Evolutionary conservation across 2,329 filamentous ascomycete genomes (phyloP).

Genomic region (Aspergillus transmontanensis): DNA sequence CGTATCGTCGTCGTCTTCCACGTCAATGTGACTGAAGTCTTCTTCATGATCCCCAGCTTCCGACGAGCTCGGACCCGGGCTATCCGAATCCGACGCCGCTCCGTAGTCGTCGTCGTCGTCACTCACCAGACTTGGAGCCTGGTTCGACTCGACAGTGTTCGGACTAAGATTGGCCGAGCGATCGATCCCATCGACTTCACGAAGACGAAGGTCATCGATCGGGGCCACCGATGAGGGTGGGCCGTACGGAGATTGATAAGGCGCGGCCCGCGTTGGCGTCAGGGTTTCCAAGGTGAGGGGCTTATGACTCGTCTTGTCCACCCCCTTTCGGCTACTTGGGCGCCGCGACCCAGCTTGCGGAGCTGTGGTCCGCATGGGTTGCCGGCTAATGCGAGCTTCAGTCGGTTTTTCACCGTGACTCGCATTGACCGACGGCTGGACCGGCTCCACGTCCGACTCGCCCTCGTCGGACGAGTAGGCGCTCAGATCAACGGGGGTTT

Average conservation of each 20-base stretch:
- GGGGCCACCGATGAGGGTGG: constrained; percentile 46
- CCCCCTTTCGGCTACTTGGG: constrained; percentile 62
- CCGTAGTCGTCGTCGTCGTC: constrained; percentile 81
- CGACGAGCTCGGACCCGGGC: constrained; percentile 53
- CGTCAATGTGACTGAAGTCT: constrained; percentile 47
- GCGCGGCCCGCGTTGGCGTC: constrained; percentile 35
- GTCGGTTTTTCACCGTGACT: constrained; percentile 23
- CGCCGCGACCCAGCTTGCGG: constrained; percentile 54
- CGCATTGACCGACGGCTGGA: constrained; percentile 25
- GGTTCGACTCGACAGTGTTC: constrained; percentile 70
- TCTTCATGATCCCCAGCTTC: constrained; percentile 58
- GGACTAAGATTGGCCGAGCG: constrained; percentile 64
- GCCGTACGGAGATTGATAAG: constrained; percentile 33
- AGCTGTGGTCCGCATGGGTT: constrained; percentile 61
- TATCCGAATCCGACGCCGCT: constrained; percentile 65
- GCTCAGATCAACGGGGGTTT: constrained; percentile 42
- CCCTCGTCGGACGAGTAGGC: constrained; percentile 44
- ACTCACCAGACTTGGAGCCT: constrained; percentile 76
- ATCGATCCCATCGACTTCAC: constrained; percentile 53
- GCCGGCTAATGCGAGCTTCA: constrained; percentile 35
- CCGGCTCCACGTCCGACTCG: constrained; percentile 38
- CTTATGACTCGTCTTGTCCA: constrained; percentile 41
- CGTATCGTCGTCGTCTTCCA: constrained; percentile 49
- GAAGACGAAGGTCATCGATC: constrained; percentile 21
- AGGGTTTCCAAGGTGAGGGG: constrained; percentile 45